Conservation (phyloP, 2,329 filamentous ascomycete genomes). For the Calonectria ilicicola region DNA sequence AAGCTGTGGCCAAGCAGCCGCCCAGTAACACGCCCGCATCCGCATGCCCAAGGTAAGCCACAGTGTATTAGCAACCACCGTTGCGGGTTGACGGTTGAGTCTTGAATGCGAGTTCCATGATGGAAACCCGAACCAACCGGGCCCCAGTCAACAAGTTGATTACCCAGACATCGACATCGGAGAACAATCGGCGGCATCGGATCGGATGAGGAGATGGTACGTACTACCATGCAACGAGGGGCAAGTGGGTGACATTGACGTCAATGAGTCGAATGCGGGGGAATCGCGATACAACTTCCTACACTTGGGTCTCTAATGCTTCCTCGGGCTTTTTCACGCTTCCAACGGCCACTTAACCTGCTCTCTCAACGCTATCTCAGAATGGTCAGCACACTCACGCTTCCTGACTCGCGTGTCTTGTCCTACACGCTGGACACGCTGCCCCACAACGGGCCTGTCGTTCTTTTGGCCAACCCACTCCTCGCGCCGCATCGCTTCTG, state of each 20-base stretch:
- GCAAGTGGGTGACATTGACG: background rate
- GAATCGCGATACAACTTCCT: background rate
- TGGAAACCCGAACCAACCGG: no score
- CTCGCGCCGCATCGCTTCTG: conserved; percentile 50
- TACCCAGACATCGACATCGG: no score
- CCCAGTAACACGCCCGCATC: no score
- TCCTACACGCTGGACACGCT: conserved; percentile 45
- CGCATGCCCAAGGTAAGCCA: no score
- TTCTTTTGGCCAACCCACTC: conserved; percentile 56
- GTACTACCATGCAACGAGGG: background rate
- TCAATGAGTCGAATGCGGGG: background rate
- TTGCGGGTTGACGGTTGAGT: no score
- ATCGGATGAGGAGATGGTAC: background rate
- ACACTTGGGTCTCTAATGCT: background rate
- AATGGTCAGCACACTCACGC: conserved; percentile 37
- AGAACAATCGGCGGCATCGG: no score
- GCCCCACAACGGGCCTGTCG: conserved; percentile 40
- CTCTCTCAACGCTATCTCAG: background rate
- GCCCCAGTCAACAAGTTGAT: no score
- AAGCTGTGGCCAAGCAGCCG: no score
- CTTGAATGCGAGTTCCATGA: no score
- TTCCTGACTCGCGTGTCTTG: conserved; percentile 43
- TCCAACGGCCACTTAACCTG: background rate
- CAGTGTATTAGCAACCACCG: no score
- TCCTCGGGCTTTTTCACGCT: background rate